Base-by-base conservation (phyloP, 352 stramenopile species). In the Globisporangium emineosum region DNA sequence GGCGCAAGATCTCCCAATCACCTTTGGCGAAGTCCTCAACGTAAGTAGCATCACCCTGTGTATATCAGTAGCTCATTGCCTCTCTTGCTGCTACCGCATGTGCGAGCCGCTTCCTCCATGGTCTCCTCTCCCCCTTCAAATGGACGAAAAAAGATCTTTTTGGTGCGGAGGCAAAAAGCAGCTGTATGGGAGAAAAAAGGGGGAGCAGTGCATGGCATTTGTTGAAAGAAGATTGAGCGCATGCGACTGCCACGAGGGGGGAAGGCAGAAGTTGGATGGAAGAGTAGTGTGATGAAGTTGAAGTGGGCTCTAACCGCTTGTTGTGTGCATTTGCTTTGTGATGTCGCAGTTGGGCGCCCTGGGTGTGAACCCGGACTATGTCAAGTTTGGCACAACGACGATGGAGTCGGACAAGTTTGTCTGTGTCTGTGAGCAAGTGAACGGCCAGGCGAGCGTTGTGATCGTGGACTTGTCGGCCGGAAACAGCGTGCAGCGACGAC, bases 321-420 rank as follows among this genome's bases (percentile, higher is more conserved):
- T 71, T 21, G 40, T 62, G 45, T 64, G 35, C 51, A 7, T 25
- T 35, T 52, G 45, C 5, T 27, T 23, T 30, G 17, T 57, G 43
- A 47, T 47, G 29, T 9, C 77, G 64, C 67, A 96, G 87, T 72
- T 97, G 78, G 81, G 79, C 69, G 77, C 86, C 57, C 70, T 97
- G 21, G 92, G 92, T 42, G 85, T 98, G 64, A 93, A 94, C 69
- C 77, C 83, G 25, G 88, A 96, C 69, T 96, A 92, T 88, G 91
- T 97, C 65, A 97, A 96, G 81, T 97, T 97, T 68, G 89, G 89
- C 64, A 93, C 88, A 45, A 94, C 93, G 67, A 96, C 97, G 21
- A 98, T 99, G 93, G 96, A 99, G 81, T 98, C 93, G 66, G 97
- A 99, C 76, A 98, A 98, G 79, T 98, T 97, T 71, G 90, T 98